Evolutionary conservation across 2,329 filamentous ascomycete genomes (phyloP), one percentile per base, ranked within the genome.

Genomic region (Phaeoacremonium minimum): DNA sequence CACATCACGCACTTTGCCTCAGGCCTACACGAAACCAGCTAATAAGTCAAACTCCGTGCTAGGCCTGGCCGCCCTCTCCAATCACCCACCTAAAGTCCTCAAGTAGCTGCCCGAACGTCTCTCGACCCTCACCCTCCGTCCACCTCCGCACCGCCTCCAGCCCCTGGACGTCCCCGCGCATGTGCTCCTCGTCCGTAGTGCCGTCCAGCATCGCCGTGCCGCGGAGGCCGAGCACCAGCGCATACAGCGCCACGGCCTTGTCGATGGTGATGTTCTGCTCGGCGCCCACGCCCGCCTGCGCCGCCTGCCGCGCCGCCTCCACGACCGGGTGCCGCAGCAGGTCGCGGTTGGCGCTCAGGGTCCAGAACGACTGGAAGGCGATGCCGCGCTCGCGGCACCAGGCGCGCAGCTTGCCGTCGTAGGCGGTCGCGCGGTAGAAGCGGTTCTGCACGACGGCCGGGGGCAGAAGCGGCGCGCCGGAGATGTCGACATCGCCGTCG

Each of bases 391-490:
- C 47, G n/a, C 61, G 57, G 38, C 69, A 75, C 41, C 66, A 71
- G 1, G 63, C 58, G 15, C 85, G 73, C 13, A 90, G 57, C 1
- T 64, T 60, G 1, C 64, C 60, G 44, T 90, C 86, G 47, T 75
- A 85, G 3, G 55, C 51, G 1, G 77, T 83, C 3, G 63, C 59
- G 2, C 63, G 58, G 51, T 82, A 75, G 59, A 93, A 87, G 2
- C 84, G 74, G 51, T 93, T 91, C 61, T 93, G 87, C 5, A 90
- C 80, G 2, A 89, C 72, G 2, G 73, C 66, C 0, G 76, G 77
- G 45, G 15, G 18, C 1, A 67, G 67, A 41, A 61, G 63, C 29
- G 66, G 42, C 0, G 48, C 59, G 4, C 66, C 63, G 14, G 61
- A 49, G n/a, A n/a, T n/a, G n/a, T n/a, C n/a, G n/a, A n/a, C n/a